A percentile compares a stretch with the other conserved stretches of the same genome.
These are phyloP conservation scores for Lactifluus echinatus DNA, from an alignment of 768 basidiomycete genomes.

Conservation along the genomic window DNA sequence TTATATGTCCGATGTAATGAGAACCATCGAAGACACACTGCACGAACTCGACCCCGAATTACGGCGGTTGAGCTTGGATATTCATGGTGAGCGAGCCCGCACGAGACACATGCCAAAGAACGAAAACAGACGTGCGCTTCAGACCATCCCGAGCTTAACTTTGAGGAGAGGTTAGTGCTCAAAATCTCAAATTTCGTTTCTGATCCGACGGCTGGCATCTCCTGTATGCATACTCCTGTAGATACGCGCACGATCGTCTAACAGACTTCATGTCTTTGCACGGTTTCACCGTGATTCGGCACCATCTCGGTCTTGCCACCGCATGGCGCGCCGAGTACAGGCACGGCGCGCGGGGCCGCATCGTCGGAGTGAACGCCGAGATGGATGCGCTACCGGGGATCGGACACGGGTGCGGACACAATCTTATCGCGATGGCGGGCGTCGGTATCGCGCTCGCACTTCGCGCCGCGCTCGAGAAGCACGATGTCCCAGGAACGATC, in stretches of 20 bases:
- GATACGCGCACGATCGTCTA: constrained; percentile 64
- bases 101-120: neutral
- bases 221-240: constrained; percentile 26
- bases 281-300: constrained; percentile 62
- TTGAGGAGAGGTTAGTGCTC: constrained; percentile 48
- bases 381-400: constrained; percentile 54
- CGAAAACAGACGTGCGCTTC: neutral
- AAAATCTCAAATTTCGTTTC: constrained; percentile 12
- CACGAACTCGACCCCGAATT: constrained; percentile 45
- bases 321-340: constrained; percentile 72
- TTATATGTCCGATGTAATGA: constrained; percentile 32
- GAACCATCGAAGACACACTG: constrained; percentile 46
- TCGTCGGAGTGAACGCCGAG: constrained; percentile 73
- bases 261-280: constrained; percentile 57
- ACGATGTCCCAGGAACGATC: constrained; percentile 56
- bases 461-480: constrained; percentile 55
- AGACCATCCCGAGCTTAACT: constrained; percentile 62
- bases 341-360: constrained; percentile 49
- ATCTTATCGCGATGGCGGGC: constrained; percentile 72
- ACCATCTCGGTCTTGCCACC: constrained; percentile 63
- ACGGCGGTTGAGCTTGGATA: constrained; percentile 56
- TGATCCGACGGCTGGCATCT: neutral
- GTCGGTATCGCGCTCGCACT: constrained; percentile 68
- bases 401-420: constrained; percentile 71
- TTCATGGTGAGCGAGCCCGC: constrained; percentile 47